Conservation (phyloP, 345 rosid genomes). For the Geranium brycei region DNA sequence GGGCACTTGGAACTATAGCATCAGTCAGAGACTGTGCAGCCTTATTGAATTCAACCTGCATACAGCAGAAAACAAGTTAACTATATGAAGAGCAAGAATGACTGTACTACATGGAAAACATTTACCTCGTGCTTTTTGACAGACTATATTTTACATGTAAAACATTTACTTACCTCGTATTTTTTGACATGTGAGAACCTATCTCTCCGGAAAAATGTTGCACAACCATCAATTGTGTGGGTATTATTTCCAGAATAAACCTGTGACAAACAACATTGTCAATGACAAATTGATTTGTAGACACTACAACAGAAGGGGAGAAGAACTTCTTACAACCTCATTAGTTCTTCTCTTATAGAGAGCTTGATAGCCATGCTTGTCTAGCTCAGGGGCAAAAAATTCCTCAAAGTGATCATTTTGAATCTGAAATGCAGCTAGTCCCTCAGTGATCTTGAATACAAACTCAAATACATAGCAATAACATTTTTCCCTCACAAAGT, state of each 20-base stretch:
- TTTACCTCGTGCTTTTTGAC: slow-evolving; percentile 94
- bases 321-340: slow-evolving; percentile 36
- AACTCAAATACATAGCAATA: too few species aligned
- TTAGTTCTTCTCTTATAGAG: slow-evolving; percentile 79
- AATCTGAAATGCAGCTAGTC: slow-evolving; percentile 40
- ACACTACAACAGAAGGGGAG: background rate
- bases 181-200: slow-evolving; percentile 95
- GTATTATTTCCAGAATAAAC: slow-evolving; percentile 52
- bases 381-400: slow-evolving; percentile 89
- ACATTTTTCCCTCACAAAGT: too few species aligned
- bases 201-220: slow-evolving; percentile 87
- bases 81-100: slow-evolving; percentile 9
- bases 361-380: slow-evolving; percentile 92
- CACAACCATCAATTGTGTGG: slow-evolving; percentile 75
- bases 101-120: slow-evolving; percentile 1
- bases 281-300: background rate
- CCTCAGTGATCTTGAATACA: background rate
- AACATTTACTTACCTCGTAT: slow-evolving; percentile 59
- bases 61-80: slow-evolving; percentile 7
- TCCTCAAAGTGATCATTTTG: slow-evolving; percentile 90
- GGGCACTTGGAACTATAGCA: slow-evolving; percentile 63
- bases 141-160: background rate
- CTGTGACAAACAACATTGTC: slow-evolving; percentile 22
- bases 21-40: slow-evolving; percentile 99
- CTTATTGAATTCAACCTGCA: slow-evolving; percentile 94